phyloP scores from a whole-genome alignment of 1,284 basidiomycete species.

The Cutaneotrichosporon sp. region DNA sequence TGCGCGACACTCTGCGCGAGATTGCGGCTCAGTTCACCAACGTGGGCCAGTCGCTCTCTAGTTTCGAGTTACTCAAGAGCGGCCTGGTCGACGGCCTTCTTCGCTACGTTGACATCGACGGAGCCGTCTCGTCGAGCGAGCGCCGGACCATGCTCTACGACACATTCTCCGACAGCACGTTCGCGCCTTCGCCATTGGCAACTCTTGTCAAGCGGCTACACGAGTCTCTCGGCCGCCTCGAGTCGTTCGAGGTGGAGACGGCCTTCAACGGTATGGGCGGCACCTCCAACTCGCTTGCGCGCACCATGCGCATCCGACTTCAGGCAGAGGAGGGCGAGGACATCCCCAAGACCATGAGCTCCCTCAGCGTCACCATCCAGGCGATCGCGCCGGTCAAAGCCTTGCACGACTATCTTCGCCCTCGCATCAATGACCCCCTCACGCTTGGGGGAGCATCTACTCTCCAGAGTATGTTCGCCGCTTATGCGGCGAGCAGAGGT shows the following conservation, averaged over 20 bases:
- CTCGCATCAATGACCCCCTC: conserved; percentile 73
- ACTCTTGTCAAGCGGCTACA: conserved; percentile 92
- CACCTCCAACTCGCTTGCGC: conserved; percentile 25
- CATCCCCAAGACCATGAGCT: conserved; percentile 77
- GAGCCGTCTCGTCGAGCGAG: conserved; percentile 52
- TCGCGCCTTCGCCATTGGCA: conserved; percentile 64
- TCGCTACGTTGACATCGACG: conserved; percentile 72
- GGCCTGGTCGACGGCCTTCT: conserved; percentile 87
- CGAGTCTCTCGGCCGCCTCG: conserved; percentile 88
- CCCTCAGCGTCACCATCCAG: conserved; percentile 92
- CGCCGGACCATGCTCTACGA: conserved; percentile 75
- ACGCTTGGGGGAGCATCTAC: conserved; percentile 57
- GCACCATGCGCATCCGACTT: conserved; percentile 73
- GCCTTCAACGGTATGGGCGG: conserved; percentile 56
- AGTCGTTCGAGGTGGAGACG: conserved; percentile 89
- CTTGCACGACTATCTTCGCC: conserved; percentile 88
- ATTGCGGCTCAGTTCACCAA: conserved; percentile 78
- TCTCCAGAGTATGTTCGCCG: conserved; percentile 85
- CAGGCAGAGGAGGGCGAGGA: conserved; percentile 83
- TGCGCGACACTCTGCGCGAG: conserved; percentile 66
- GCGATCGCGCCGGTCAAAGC: conserved; percentile 96
- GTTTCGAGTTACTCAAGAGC: conserved; percentile 92
- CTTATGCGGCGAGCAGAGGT: conserved; percentile 63
- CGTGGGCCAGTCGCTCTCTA: conserved; percentile 73
- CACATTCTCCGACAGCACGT: conserved; percentile 65